Base-by-base conservation (phyloP, 2,329 filamentous ascomycete species). In the Microsporum ferrugineum region DNA sequence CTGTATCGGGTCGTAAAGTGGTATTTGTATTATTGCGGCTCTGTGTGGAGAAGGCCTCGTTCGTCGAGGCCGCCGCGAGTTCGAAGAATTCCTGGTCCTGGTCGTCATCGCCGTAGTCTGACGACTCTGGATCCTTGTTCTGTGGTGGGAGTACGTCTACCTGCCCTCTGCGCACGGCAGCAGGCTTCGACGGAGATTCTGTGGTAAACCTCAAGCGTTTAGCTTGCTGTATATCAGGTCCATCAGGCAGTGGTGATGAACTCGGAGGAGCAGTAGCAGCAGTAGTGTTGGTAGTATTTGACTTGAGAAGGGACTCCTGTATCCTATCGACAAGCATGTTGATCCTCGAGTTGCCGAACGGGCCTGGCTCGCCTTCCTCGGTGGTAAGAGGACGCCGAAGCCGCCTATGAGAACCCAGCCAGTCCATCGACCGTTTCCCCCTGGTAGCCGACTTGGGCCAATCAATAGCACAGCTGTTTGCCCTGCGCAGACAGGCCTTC, bases 401-500 rank as follows among this genome's bases (percentile, higher is more conserved):
- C 39, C 39, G 77, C 65, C 74, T 76, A 63, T 78, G 79, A 12
- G 68, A 65, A 27, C 75, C 70, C 59, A 72, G 64, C 49, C 64
- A 71, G 38, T 77, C 78, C 57, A 84, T 82, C 5, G 84, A 68
- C 66, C 80, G 86, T 66, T 85, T 80, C 65, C 85, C 79, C 71
- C 91, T 91, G 1, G 75, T 64, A 60, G 74, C 76, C n/a, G 78
- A 78, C 2, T 72, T 76, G n/a, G 87, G 85, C 81, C 86, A 88
- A 66, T 88, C 82, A 29, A 82, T 78, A 17, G 85, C 86, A 69
- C 85, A 88, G 70, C 86, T 90, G 62, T 85, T 80, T 1, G 86
- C 81, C 65, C 86, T 81, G 66, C 86, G 80, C 47, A 89, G 72
- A 3, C 77, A 78, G 62, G 74, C 76, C 64, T 71, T 38, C 71